Evolutionary conservation across 1,284 basidiomycete species (phyloP).

Genomic region (Tremellales sp.): DNA sequence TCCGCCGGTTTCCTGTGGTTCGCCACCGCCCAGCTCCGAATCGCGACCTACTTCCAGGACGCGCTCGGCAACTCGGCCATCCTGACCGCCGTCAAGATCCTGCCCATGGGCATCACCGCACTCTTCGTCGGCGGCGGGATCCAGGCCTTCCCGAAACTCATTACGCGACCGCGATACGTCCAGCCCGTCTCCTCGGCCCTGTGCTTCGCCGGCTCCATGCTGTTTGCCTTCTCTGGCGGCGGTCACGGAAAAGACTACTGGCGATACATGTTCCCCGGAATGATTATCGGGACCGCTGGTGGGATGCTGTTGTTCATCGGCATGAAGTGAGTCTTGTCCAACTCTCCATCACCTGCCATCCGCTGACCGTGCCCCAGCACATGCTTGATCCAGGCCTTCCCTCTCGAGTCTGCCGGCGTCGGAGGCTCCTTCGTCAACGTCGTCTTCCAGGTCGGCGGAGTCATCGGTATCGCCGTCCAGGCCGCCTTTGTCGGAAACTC

Average conservation of each 20-base stretch:
- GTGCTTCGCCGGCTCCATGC: constrained; percentile 36
- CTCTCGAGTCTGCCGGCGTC: constrained; percentile 36
- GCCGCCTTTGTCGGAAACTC: constrained; percentile 36
- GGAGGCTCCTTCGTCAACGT: constrained; percentile 41
- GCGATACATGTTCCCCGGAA: constrained; percentile 41
- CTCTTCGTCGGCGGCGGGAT: constrained; percentile 35
- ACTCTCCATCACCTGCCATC: too few relatives aligned
- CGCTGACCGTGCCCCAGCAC: constrained; percentile 15
- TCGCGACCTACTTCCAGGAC: constrained; percentile 45
- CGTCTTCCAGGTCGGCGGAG: constrained; percentile 46
- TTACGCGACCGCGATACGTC: constrained; percentile 38
- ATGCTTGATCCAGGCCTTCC: constrained; percentile 37
- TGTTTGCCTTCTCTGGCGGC: constrained; percentile 40
- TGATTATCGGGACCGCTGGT: constrained; percentile 39
- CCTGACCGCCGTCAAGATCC: constrained; percentile 39
- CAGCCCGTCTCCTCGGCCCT: constrained; percentile 33
- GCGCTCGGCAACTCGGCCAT: constrained; percentile 38
- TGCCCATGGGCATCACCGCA: constrained; percentile 45
- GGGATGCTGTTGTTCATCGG: constrained; percentile 45
- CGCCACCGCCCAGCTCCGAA: constrained; percentile 41
- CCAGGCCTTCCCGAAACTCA: constrained; percentile 35
- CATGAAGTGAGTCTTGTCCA: constrained; percentile 34
- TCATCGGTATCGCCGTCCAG: constrained; percentile 45
- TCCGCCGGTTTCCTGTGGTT: constrained; percentile 39
- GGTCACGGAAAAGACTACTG: constrained; percentile 43